Conservation (phyloP, 2,329 filamentous ascomycete genomes). For the Fusarium compactum region DNA sequence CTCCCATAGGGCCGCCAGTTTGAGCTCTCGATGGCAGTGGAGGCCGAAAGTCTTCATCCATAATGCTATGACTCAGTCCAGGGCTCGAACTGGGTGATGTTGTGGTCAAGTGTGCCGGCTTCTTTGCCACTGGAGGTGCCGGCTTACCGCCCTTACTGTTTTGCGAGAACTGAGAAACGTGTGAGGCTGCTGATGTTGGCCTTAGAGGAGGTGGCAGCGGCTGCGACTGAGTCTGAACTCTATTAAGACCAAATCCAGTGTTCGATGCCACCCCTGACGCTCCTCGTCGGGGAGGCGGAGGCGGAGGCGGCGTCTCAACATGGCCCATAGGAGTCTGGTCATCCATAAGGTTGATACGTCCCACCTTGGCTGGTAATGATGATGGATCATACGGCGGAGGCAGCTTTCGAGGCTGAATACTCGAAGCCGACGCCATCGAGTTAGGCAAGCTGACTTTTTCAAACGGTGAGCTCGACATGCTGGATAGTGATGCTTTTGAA, state of each 20-base stretch:
- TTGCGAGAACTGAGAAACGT: constrained; percentile 50
- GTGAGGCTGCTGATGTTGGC: constrained; percentile 53
- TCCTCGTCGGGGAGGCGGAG: constrained; percentile 60
- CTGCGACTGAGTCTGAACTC: constrained; percentile 46
- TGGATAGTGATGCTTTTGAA: constrained; percentile 66
- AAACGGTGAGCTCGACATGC: constrained; percentile 70
- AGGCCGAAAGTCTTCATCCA: constrained; percentile 46
- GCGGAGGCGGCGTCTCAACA: constrained; percentile 59
- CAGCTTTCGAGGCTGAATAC: constrained; percentile 61
- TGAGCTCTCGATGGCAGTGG: constrained; percentile 42
- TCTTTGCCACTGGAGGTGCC: constrained; percentile 71
- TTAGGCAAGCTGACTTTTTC: constrained; percentile 67
- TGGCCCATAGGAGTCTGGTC: constrained; percentile 49
- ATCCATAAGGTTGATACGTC: constrained; percentile 58
- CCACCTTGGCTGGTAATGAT: constrained; percentile 60
- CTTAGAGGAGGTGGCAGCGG: constrained; percentile 48
- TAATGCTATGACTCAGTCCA: constrained; percentile 28
- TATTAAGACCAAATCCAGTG: constrained; percentile 39
- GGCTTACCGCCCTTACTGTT: constrained; percentile 53
- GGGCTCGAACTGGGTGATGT: constrained; percentile 46
- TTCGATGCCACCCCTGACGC: constrained; percentile 38
- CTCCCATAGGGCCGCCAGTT: constrained; percentile 29
- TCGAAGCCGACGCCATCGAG: constrained; percentile 59
- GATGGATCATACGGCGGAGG: constrained; percentile 64
- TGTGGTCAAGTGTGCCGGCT: constrained; percentile 67